These are phyloP conservation scores for Heracleum sosnowskyi DNA, from an alignment of 129 eudicot species.

Conservation along the genomic window DNA sequence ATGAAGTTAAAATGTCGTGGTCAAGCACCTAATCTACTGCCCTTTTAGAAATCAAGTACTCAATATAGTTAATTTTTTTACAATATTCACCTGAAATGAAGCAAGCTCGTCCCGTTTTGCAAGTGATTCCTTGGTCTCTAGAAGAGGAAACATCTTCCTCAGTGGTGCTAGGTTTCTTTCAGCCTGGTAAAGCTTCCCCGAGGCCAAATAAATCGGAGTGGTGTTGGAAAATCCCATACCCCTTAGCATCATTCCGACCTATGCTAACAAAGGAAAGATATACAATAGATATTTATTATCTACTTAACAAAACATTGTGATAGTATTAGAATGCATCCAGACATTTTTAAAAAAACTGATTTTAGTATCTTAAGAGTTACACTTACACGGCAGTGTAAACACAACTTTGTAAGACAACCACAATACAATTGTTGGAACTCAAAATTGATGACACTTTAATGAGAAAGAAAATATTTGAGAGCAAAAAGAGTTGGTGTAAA, in stretches of 20 bases:
- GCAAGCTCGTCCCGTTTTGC: constrained; percentile 66
- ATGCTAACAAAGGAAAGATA: constrained; percentile 63
- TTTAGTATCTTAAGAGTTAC: background rate
- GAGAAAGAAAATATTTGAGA: background rate
- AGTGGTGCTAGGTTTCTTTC: constrained; percentile 64
- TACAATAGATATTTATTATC: constrained; percentile 12
- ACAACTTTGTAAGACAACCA: background rate
- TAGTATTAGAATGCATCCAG: background rate
- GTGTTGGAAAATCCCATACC: constrained; percentile 88
- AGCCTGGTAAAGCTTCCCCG: constrained; percentile 66
- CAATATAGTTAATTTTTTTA: background rate
- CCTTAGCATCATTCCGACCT: constrained; percentile 95
- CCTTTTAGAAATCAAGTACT: background rate
- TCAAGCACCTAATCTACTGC: background rate
- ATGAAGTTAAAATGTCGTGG: background rate
- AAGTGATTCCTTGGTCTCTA: constrained; percentile 67
- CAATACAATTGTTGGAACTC: background rate
- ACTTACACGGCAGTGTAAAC: background rate
- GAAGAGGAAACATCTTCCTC: constrained; percentile 66
- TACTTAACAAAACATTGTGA: background rate
- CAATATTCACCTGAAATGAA: constrained; percentile 44
- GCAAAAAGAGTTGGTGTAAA: background rate
- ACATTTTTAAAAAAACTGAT: background rate
- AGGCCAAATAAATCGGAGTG: constrained; percentile 76
- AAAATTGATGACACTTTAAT: background rate